phyloP scores from a whole-genome alignment of 495 filamentous ascomycete genomes.

The Apodospora peruviana region DNA sequence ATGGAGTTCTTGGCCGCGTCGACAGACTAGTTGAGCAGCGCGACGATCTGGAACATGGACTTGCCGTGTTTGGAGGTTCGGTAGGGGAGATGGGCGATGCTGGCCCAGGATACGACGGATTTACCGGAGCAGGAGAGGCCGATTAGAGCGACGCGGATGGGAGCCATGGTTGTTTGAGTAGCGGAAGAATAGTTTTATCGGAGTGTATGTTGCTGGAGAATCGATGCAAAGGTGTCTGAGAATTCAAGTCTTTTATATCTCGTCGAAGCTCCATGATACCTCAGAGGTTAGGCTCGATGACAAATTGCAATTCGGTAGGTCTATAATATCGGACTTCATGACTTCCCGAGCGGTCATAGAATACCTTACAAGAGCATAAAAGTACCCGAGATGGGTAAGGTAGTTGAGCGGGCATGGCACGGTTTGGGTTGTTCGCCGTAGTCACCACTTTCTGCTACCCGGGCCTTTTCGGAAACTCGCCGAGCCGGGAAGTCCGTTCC shows the following conservation, averaged over 20 bases:
- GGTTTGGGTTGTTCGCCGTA: not conserved
- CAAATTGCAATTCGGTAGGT: not conserved
- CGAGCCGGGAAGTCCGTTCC: not conserved
- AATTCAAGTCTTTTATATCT: not conserved
- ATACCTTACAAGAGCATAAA: not conserved
- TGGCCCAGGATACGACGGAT: not conserved
- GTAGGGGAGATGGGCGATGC: not conserved
- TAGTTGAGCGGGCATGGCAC: not conserved
- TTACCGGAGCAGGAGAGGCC: not conserved
- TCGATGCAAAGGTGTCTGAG: not conserved
- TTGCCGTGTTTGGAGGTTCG: not conserved
- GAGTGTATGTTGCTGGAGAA: not conserved
- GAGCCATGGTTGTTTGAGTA: not conserved
- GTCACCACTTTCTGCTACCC: not conserved
- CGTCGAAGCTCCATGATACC: not conserved
- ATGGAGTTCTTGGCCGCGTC: not conserved
- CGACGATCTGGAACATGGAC: not conserved
- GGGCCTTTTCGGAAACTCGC: not conserved
- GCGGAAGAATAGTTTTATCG: not conserved
- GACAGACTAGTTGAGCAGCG: not conserved
- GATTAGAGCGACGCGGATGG: not conserved
- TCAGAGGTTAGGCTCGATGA: too few species aligned
- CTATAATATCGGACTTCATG: not conserved
- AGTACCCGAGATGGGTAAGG: not conserved
- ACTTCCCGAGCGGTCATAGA: too few species aligned